Base-by-base conservation (phyloP, 768 basidiomycete genomes). In the Tricholoma saponaceum region DNA sequence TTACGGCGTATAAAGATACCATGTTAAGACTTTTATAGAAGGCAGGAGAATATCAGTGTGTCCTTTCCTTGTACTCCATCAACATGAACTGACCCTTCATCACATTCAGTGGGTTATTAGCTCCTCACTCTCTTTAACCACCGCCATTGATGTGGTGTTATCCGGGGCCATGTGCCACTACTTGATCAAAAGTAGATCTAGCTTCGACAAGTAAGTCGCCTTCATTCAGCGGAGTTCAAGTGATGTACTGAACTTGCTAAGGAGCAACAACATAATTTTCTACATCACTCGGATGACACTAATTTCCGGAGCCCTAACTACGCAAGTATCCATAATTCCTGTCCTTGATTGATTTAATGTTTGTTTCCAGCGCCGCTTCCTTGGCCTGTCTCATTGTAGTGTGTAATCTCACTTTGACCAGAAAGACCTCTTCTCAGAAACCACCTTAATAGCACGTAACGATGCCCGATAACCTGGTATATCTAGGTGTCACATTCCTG, bases 101-200 rank as follows among this genome's bases (percentile, higher is more conserved):
- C 13, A 23, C 32, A 0, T 59, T 32, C 39, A 70, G 68, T 70
- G 69, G 68, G 64, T 58, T 9, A 57, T 70, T 9, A 66, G 64
- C 41, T 51, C 64, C 7, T 64, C 68, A 20, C 68, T 68, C 52
- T 54, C 59, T 16, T 59, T 60, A 47, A 55, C 64, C 13, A 69
- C 69, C 5, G 54, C 26, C 4, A 63, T 68, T 41, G 68, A 70
- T 46, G 22, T 68, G 23, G 61, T 64, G 5, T 66, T 70, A 51
- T 66, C 68, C 7, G 57, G 49, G 5, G 60, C 62, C 22, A 65
- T 70, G 55, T 70, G 66, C 23, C 66, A 60, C 44, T 70, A 67
- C 54, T 59, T 70, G 1, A 59, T 62, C 18, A 54, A 54, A 35
- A 64, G 63, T 28, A 63, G 63, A 58, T 60, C 66, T 25, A 61